Percentiles rank a stretch among this genome's conserved stretches.
These are phyloP conservation scores for Tetracladium marchalianum DNA, from an alignment of 495 filamentous ascomycete genomes.

Conservation along the genomic window DNA sequence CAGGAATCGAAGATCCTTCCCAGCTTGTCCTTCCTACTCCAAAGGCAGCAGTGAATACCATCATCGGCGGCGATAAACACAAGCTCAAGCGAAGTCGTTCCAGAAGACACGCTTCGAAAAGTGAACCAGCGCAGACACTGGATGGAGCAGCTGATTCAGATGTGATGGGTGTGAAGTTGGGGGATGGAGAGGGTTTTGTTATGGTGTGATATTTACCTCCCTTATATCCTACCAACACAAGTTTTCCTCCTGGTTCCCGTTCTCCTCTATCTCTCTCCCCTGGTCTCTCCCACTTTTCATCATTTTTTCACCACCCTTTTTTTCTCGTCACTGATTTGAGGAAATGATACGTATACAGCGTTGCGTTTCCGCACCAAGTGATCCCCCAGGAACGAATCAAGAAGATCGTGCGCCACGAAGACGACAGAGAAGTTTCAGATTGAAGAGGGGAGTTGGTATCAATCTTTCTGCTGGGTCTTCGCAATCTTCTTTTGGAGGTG, in stretches of 20 bases:
- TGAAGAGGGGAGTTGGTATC: background rate
- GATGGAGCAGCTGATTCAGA: conserved; percentile 16
- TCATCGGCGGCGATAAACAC: conserved; percentile 2
- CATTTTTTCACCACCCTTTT: too few relatives aligned
- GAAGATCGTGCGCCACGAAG: conserved; percentile 5
- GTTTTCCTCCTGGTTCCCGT: background rate
- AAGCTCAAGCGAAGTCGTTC: conserved; percentile 9
- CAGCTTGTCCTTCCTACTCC: background rate
- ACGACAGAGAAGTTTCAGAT: conserved; percentile 15
- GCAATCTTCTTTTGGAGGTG: too few relatives aligned
- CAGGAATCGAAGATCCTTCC: background rate
- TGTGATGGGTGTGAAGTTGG: conserved; percentile 6
- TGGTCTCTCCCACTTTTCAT: too few relatives aligned
- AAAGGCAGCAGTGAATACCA: background rate
- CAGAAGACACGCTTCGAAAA: conserved; percentile 13
- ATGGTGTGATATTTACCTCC: background rate
- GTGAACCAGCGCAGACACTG: conserved; percentile 12
- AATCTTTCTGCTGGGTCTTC: too few relatives aligned
- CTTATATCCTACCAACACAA: background rate
- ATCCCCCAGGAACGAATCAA: conserved; percentile 8
- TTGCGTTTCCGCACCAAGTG: conserved; percentile 17
- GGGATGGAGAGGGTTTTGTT: conserved; percentile 4
- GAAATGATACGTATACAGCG: conserved; percentile 4
- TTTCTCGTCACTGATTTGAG: too few relatives aligned
- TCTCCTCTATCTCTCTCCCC: background rate